A percentile compares a stretch with the other conserved stretches of the same genome.
Evolutionary conservation across 208 protist genomes (phyloP).

Genomic region (Leishmania major): DNA sequence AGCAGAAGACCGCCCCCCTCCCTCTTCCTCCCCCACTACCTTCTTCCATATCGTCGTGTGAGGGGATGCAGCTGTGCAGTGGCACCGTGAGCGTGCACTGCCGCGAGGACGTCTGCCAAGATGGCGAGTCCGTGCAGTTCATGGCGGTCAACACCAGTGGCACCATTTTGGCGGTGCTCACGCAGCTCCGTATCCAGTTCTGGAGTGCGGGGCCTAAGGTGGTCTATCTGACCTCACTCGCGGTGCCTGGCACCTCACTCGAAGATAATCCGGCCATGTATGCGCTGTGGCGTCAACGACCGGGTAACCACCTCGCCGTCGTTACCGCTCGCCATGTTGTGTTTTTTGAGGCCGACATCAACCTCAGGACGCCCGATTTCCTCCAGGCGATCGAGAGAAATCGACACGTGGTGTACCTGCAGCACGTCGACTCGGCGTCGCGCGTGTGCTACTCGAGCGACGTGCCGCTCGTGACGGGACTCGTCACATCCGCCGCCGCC

Average conservation of each 20-base stretch:
- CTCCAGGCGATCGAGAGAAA: slow-evolving; percentile 9
- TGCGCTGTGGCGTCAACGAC: slow-evolving; percentile 63
- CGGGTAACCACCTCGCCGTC: slow-evolving; percentile 53
- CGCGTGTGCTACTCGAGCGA: slow-evolving; percentile 47
- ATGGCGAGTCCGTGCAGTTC: slow-evolving; percentile 44
- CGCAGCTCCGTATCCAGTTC: slow-evolving; percentile 61
- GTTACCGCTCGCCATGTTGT: slow-evolving; percentile 53
- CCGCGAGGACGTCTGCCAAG: slow-evolving; percentile 19
- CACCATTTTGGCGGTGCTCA: slow-evolving; percentile 52
- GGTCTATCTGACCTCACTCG: slow-evolving; percentile 46
- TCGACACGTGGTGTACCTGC: slow-evolving; percentile 19
- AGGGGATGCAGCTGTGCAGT: slow-evolving; percentile 28
- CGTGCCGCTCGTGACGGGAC: slow-evolving; percentile 44
- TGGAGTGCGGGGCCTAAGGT: slow-evolving; percentile 43
- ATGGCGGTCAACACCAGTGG: slow-evolving; percentile 42
- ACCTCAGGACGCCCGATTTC: slow-evolving; percentile 11
- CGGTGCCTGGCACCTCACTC: slow-evolving; percentile 37
- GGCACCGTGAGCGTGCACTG: slow-evolving; percentile 27
- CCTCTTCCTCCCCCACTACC: background rate
- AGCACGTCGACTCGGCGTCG: slow-evolving; percentile 32
- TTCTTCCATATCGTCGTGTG: background rate
- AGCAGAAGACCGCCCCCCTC: background rate
- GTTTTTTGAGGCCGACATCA: slow-evolving; percentile 52
- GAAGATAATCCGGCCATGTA: slow-evolving; percentile 55
- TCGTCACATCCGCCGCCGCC: slow-evolving; percentile 35